phyloP scores from a whole-genome alignment of 768 basidiomycete species.

The Calocybe indica region DNA sequence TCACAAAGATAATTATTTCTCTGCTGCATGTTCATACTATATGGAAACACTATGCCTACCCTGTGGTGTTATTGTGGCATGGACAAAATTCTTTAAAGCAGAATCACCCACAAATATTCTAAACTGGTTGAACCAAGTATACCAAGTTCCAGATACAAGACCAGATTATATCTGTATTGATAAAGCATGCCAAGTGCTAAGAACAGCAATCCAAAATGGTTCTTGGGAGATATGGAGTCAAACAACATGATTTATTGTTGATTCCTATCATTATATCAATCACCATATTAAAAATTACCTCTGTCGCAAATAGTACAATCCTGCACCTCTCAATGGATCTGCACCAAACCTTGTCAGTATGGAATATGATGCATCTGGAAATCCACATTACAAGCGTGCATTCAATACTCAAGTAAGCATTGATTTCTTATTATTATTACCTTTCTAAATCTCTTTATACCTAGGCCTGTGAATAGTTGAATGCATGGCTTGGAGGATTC shows the following conservation, averaged over 20 bases:
- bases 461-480: too few species aligned
- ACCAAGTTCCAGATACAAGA: neutral
- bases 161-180: too few species aligned
- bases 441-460: too few species aligned
- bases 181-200: too few species aligned
- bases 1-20: neutral
- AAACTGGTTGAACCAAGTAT: constrained; percentile 7
- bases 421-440: too few species aligned
- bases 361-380: too few species aligned
- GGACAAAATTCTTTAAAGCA: constrained; percentile 9
- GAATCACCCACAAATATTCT: neutral
- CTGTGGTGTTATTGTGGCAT: constrained; percentile 10
- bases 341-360: too few species aligned
- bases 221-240: constrained; percentile 6
- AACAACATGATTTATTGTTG: constrained; percentile 16
- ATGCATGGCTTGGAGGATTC: too few species aligned
- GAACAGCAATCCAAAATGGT: neutral
- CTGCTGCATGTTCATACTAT: neutral
- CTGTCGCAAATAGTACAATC: too few species aligned
- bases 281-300: constrained; percentile 6
- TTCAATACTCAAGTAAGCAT: too few species aligned
- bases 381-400: too few species aligned
- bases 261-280: constrained; percentile 16
- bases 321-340: too few species aligned
- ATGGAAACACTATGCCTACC: constrained; percentile 1